Base-by-base conservation (phyloP, 1,284 basidiomycete species). In the Microbotryum violaceum region DNA sequence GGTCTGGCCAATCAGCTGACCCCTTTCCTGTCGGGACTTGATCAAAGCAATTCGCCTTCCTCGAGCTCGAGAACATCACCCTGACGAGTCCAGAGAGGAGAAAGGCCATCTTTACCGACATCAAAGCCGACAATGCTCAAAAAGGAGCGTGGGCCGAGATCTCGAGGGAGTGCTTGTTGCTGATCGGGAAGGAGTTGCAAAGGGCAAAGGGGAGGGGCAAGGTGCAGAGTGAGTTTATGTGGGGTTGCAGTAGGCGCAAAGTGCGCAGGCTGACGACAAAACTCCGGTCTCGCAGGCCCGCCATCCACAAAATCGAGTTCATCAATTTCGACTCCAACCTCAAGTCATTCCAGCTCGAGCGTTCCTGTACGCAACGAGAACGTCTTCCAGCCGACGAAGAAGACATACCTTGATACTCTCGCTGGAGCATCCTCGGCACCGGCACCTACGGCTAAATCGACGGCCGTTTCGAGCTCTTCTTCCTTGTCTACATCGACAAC, bases 101-200 rank as follows among this genome's bases (percentile, higher is more conserved):
- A 8, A 77, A 79, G 1, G 79, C 81, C 0, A 74, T 89, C 1
- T 88, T 88, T 70, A 79, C 79, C 1, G 86, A 89, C 69, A 84
- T 86, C 71, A 86, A 84, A 68, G 80, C 82, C 51, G 80, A 78
- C 3, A 48, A 47, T 16, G 20, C 55, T 6, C 18, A 18, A 8
- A 64, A 57, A 45, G 67, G 67, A 27, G 84, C 84, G 5, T 89
- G 87, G 86, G 77, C 77, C 33, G 78, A 79, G 4, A 75, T 88
- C 27, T 78, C 79, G 16, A 79, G 85, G 4, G 82, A 83, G 57
- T 79, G 82, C 25, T 78, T 89, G 3, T 65, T 84, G 7, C 74
- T 80, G 10, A 77, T 90, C 2, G 86, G 84, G 6, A 74, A 77
- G 1, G 86, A 89, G 71, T 86, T 86, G 67, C 82, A 84, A 62